Evolutionary conservation across 208 protist genomes (phyloP), one percentile per base, ranked within the genome.

Genomic region (Trypanosomatidae sp.): DNA sequence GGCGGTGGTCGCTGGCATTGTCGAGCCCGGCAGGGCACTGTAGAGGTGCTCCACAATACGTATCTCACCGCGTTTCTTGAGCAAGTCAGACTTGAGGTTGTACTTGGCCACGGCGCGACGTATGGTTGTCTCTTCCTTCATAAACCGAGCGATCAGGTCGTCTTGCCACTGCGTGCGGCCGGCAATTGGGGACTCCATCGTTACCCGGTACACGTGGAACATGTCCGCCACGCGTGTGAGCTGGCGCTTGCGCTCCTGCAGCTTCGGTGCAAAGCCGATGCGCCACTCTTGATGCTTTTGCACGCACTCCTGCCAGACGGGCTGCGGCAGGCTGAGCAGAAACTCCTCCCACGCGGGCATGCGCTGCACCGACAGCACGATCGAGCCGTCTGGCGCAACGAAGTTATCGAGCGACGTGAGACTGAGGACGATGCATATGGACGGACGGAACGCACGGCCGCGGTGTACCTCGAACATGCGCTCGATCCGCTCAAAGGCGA

Each of bases 261-360:
- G 77, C 76, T 90, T 88, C 25, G 91, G 89, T 1, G 91, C 87
- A 36, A 58, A 28, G 25, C 86, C 88, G 17, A 93, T 59, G 33
- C 91, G 87, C 89, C 91, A 96, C 62, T 93, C 85, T 12, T 75
- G 62, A 62, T 96, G 91, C 69, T 87, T 71, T 62, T 84, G 78
- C 67, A 96, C 91, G 64, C 87, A 91, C 41, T 84, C 83, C 55
- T 79, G 65, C 89, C 91, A 96, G 53, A 89, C 82, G 5, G 80
- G 72, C 76, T 92, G 89, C 39, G 87, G 87, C n/a, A 93, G 77
- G 13, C 76, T 65, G 9, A 96, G 72, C 33, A 94, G 39, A 52
- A 85, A 96, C 70, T 93, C 87, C 77, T 96, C 91, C 89, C 91
- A 96, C 36, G 74, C 66, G 8, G 85, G 78, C 66, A 91, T 86